A percentile compares a stretch with the other conserved stretches of the same genome.
Conservation (phyloP, 495 filamentous ascomycete genomes). For the Aspergillus carlsbadensis region DNA sequence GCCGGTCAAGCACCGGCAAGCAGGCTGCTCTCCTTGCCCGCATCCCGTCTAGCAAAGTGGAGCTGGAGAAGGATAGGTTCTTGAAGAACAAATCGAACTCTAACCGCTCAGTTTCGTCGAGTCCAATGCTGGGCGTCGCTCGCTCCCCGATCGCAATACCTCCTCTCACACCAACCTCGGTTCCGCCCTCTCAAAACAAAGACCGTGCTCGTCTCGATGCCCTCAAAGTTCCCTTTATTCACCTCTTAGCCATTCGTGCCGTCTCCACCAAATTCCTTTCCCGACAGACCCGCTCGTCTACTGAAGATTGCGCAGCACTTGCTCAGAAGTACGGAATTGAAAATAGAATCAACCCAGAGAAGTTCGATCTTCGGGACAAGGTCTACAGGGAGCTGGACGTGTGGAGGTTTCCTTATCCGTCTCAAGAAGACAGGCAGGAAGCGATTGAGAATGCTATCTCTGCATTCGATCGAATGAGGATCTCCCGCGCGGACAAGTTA, state of each 20-base stretch:
- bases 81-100: slow-evolving; percentile 37
- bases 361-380: slow-evolving; percentile 67
- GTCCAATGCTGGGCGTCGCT: slow-evolving; percentile 59
- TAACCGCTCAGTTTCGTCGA: slow-evolving; percentile 61
- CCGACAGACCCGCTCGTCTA: slow-evolving; percentile 52
- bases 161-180: slow-evolving; percentile 43
- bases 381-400: slow-evolving; percentile 81
- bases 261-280: slow-evolving; percentile 57
- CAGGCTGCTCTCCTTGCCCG: slow-evolving; percentile 25
- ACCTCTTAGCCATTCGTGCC: slow-evolving; percentile 66
- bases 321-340: slow-evolving; percentile 57
- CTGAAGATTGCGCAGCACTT: slow-evolving; percentile 56
- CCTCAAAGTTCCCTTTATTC: slow-evolving; percentile 61
- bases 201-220: slow-evolving; percentile 52
- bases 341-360: slow-evolving; percentile 58
- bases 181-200: slow-evolving; percentile 53
- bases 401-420: slow-evolving; percentile 71
- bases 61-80: slow-evolving; percentile 46
- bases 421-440: slow-evolving; percentile 64
- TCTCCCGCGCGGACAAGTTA: slow-evolving; percentile 67
- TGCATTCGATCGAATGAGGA: slow-evolving; percentile 74
- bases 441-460: slow-evolving; percentile 85
- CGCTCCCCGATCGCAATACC: slow-evolving; percentile 36
- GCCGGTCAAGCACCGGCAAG: slow-evolving; percentile 23
- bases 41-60: slow-evolving; percentile 35